Evolutionary conservation across 805 yeast genomes (phyloP), one percentile per base, ranked within the genome.

Genomic region (Ogataea populi-albae): DNA sequence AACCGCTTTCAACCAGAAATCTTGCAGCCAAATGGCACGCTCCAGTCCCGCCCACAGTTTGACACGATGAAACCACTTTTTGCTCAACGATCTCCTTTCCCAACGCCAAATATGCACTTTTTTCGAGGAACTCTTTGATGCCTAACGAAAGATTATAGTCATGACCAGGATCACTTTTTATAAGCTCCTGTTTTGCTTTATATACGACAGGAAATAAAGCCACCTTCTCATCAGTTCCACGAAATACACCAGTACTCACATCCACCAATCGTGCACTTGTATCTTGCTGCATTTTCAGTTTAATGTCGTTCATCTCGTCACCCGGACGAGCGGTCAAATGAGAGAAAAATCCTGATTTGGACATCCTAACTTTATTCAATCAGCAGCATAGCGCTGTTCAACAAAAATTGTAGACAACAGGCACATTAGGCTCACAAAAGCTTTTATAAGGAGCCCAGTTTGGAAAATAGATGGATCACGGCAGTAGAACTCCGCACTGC

Each of bases 31-130:
- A 70, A 40, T 72, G 62, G 44, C 69, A 64, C 9, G 73, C 67
- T n/a, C n/a, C n/a, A n/a, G n/a, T n/a, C n/a, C 75, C 75, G 33
- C 69, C 63, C 40, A 69, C 67, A 43, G 75, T 68, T 51, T 69
- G 75, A 21, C 72, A 55, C 26, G 74, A 71, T 3, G 57, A 61
- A 40, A 71, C 57, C 42, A 62, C 68, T 19, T 66, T 59, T 43
- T 56, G 50, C 14, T 37, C 38, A 14, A 49, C 51, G 11, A 38
- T 36, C 14, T 49, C 47, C 5, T 46, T 45, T 17, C 72, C 73
- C 37, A 69, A 63, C 11, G 66, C 50, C n/a, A 61, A 55, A 24
- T 42, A 36, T 37, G 64, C 58, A 15, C 72, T 68, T 8, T 58
- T 63, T 5, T 35, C 28, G 19, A 54, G 50, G 40, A 59, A 69